phyloP scores from a whole-genome alignment of 1,284 basidiomycete genomes.

The Clitocybe nebularis region DNA sequence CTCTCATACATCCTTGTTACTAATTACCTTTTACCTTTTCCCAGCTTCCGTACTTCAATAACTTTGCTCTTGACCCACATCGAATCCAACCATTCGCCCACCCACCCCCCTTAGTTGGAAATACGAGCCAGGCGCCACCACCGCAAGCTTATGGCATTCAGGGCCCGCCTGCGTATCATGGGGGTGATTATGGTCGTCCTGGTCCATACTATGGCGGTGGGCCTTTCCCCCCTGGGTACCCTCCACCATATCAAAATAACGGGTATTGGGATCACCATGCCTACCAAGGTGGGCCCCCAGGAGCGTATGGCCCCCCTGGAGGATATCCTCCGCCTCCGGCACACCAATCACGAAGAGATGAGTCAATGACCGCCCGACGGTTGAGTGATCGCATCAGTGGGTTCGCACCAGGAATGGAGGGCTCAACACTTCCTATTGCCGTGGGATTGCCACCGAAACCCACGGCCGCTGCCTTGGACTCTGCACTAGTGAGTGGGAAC shows the following conservation, averaged over 20 bases:
- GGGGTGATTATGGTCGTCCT: constrained; percentile 42
- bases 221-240: constrained; percentile 25
- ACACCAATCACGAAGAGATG: constrained; percentile 48
- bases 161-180: constrained; percentile 47
- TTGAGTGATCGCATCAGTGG: constrained; percentile 76
- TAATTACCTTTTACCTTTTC: constrained; percentile 15
- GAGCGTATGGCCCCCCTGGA: constrained; percentile 19
- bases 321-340: constrained; percentile 17
- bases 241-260: constrained; percentile 39
- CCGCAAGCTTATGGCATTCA: constrained; percentile 79
- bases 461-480: constrained; percentile 52
- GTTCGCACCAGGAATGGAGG: constrained; percentile 53
- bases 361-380: constrained; percentile 50
- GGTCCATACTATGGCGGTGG: constrained; percentile 26
- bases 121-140: constrained; percentile 60
- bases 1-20: constrained; percentile 2
- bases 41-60: constrained; percentile 86
- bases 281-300: constrained; percentile 27
- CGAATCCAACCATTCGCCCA: constrained; percentile 84
- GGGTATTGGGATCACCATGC: constrained; percentile 56
- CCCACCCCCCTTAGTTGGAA: constrained; percentile 60
- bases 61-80: constrained; percentile 90
- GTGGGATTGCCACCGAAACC: constrained; percentile 79
- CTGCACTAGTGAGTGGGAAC: constrained; percentile 47
- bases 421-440: constrained; percentile 48